Conservation (phyloP, 1,284 basidiomycete genomes). For the Moesziomyces parantarcticus region DNA sequence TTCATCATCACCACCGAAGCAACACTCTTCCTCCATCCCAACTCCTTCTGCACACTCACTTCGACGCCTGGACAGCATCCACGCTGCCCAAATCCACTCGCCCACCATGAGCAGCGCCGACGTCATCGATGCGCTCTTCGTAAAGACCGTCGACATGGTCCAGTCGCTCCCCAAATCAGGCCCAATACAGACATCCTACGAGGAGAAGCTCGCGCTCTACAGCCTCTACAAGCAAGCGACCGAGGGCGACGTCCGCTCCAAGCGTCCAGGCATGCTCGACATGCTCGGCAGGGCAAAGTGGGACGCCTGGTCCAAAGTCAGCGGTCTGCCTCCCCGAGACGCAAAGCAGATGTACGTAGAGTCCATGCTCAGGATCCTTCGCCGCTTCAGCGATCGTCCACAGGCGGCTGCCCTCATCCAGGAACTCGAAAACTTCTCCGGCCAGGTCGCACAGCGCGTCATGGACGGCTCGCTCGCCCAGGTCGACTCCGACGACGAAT, state of each 20-base stretch:
- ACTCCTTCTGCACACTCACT: neutral
- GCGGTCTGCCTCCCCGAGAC: conserved; percentile 79
- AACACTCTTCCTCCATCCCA: neutral
- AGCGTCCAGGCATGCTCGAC: conserved; percentile 88
- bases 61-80: conserved; percentile 1
- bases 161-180: conserved; percentile 89
- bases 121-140: conserved; percentile 76
- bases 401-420: conserved; percentile 79
- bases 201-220: conserved; percentile 94
- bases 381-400: conserved; percentile 84
- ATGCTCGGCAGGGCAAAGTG: conserved; percentile 94
- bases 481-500: conserved; percentile 40
- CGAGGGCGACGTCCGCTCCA: conserved; percentile 81
- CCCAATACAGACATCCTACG: conserved; percentile 94
- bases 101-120: conserved; percentile 63
- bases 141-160: conserved; percentile 92
- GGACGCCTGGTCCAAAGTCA: conserved; percentile 95
- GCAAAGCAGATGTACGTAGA: conserved; percentile 92
- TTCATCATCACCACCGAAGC: no score
- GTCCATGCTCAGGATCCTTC: conserved; percentile 82
- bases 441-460: conserved; percentile 77
- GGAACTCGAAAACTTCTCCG: conserved; percentile 84
- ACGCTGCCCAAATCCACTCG: neutral
- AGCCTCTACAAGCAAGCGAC: conserved; percentile 75
- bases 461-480: conserved; percentile 67